Evolutionary conservation across 805 yeast genomes (phyloP).

Genomic region (Kluyveromyces dobzhanskii): DNA sequence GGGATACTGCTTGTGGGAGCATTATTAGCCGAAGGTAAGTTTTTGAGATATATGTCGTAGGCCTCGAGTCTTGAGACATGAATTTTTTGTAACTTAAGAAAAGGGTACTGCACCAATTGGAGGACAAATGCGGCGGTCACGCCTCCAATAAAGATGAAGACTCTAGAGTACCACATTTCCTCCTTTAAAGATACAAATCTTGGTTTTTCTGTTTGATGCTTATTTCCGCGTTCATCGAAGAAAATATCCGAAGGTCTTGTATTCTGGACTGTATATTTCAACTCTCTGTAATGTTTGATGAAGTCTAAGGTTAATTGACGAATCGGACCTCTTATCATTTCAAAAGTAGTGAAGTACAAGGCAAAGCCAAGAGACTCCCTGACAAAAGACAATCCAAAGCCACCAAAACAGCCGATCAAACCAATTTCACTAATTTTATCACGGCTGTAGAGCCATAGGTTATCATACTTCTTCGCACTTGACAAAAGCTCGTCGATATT

Average conservation of each 20-base stretch:
- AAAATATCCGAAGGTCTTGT: conserved; percentile 20
- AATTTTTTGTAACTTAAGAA: conserved; percentile 68
- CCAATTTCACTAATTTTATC: conserved; percentile 69
- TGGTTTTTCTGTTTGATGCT: conserved; percentile 3
- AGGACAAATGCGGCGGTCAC: conserved; percentile 75
- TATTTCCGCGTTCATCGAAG: conserved; percentile 5
- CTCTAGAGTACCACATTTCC: conserved; percentile 20
- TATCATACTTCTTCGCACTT: conserved; percentile 47
- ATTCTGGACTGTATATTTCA: conserved; percentile 28
- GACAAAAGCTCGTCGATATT: conserved; percentile 63
- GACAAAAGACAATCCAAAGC: conserved; percentile 65
- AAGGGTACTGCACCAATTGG: conserved; percentile 75
- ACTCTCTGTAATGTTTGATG: conserved; percentile 35
- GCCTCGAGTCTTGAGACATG: conserved; percentile 77
- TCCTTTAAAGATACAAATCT: conserved; percentile 15
- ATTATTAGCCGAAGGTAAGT: conserved; percentile 2
- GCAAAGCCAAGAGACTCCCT: conserved; percentile 85
- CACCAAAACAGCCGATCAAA: conserved; percentile 79
- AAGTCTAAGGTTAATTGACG: conserved; percentile 40
- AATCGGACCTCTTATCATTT: conserved; percentile 63
- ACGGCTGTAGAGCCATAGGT: conserved; percentile 70
- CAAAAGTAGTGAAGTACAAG: conserved; percentile 73
- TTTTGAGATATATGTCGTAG: conserved; percentile 46
- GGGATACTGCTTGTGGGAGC: not conserved
- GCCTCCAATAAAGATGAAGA: conserved; percentile 64